Evolutionary conservation across 768 basidiomycete species (phyloP), one percentile per base, ranked within the genome.

Genomic region (Leccinellum luteum): DNA sequence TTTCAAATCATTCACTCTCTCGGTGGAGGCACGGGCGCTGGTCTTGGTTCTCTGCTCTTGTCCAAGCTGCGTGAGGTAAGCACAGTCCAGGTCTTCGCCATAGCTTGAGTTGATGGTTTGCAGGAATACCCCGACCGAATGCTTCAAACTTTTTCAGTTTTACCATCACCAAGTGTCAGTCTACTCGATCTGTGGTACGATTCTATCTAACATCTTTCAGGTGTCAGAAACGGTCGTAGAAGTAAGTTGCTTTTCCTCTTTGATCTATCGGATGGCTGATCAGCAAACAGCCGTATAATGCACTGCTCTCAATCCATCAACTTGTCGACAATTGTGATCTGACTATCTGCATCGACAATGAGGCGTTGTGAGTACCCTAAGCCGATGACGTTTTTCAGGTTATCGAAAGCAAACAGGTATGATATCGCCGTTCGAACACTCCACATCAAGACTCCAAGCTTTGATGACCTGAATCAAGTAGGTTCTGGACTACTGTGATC

Each of bases 11-110:
- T 94, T 10, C 93, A 96, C 62, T 93, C 94, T 17, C 83, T 98
- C 17, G 94, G 94, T 34, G 94, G 94, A 59, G 94, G 94, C 35
- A 95, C 91, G 3, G 94, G 93, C 35, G 85, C 93, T 23, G 94
- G 94, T 17, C 73, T 95, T 43, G 93, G 93, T 38, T 87, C 86
- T 55, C 76, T 95, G 44, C 75, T 95, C 54, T 73, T 96, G 34
- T 85, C 86, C 35, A 94, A 94, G 68, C 74, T 94, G 58, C 83
- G 90, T 52, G 92, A 94, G 76, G 90, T 81, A 59, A 62, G 79
- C 65, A 59, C 60, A 47, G 34, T 23, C 15, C 47, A 52, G 28
- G 51, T 38, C 52, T 31, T 32, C 13, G 10, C 7, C 13, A 14
- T 32, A 7, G 4, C n/a, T 52, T 21, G 13, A 48, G 30, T 52